Base-by-base conservation (phyloP, 345 rosid species). In the Triadica sebifera region DNA sequence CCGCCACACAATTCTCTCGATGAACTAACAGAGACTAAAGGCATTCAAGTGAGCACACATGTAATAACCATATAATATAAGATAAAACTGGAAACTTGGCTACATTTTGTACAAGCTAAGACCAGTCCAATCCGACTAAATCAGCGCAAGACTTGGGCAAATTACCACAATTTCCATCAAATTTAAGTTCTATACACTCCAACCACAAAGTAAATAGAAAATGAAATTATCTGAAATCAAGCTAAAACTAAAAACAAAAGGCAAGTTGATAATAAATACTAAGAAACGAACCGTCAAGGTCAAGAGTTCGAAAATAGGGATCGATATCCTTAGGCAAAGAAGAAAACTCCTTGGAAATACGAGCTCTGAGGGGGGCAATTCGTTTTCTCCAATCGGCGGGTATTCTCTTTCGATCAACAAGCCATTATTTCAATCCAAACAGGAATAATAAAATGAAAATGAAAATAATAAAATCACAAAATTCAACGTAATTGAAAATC, bases 371-470 rank as follows among this genome's bases (percentile, higher is more conserved):
- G 77, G 82, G 86, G 3, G 87, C 90, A 68, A 93, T 78, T 74
- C 85, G 87, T 82, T 93, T 93, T 76, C 98, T 80, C 97, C 97
- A 94, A 89, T 91, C 98, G 66, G 92, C 79, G 39, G 98, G 98
- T 53, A 91, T 81, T 76, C 94, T 85, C 87, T 93, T 95, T 79
- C 98, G 97, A 89, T 95, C 99, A 77, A 92, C 95, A 84, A 92
- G 74, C 99, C 98, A 95, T 77, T 95, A 98, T 92, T 81, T 85
- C 55, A 24, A 55, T 34, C 49, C 58, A 51, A 65, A 69, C 77
- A 38, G 49, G 9, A 67, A 63, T 3, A 73, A 41, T 8, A 66
- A 0, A n/a, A n/a, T n/a, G n/a, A n/a, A n/a, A n/a, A n/a, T n/a
- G n/a, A n/a, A n/a, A n/a, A n/a, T n/a, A n/a, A n/a, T n/a, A n/a